phyloP scores from a whole-genome alignment of 306 rosid genomes.

The Ceratonia siliqua region DNA sequence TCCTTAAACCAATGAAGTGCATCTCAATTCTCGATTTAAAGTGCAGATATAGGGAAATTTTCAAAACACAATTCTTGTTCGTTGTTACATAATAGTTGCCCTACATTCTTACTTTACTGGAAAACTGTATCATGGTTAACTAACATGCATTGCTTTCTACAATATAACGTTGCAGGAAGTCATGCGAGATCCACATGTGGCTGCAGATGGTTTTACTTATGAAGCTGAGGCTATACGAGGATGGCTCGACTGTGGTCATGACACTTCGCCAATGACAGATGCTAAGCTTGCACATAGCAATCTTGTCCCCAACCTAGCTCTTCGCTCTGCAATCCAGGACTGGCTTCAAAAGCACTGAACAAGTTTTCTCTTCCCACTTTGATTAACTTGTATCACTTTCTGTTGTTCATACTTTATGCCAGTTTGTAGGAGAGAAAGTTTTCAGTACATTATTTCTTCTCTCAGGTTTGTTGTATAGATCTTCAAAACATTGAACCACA shows the following conservation, averaged over 20 bases:
- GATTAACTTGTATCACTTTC: constrained; percentile 4
- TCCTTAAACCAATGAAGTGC: constrained; percentile 5
- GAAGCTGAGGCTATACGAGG: constrained; percentile 89
- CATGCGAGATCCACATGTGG: constrained; percentile 93
- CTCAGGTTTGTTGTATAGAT: constrained; percentile 30
- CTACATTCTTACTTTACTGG: neutral
- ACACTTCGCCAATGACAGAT: constrained; percentile 86
- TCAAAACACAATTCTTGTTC: too few species aligned
- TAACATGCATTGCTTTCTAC: neutral
- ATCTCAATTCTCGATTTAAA: neutral
- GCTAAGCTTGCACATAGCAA: constrained; percentile 58
- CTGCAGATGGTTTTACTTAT: constrained; percentile 91
- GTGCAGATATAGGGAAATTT: neutral
- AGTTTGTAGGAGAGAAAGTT: constrained; percentile 26
- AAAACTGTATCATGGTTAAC: neutral
- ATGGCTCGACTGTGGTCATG: constrained; percentile 86
- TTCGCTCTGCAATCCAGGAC: constrained; percentile 83
- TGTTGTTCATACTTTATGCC: constrained; percentile 26
- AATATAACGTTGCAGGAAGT: constrained; percentile 64
- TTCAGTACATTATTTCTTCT: neutral
- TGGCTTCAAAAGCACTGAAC: constrained; percentile 76
- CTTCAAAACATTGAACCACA: constrained; percentile 4
- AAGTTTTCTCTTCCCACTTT: constrained; percentile 1
- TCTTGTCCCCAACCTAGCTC: constrained; percentile 80
- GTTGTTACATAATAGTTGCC: too few species aligned